Conservation (phyloP, 202 grass and related monocot species). For the Miscanthus sacchariflorus region DNA sequence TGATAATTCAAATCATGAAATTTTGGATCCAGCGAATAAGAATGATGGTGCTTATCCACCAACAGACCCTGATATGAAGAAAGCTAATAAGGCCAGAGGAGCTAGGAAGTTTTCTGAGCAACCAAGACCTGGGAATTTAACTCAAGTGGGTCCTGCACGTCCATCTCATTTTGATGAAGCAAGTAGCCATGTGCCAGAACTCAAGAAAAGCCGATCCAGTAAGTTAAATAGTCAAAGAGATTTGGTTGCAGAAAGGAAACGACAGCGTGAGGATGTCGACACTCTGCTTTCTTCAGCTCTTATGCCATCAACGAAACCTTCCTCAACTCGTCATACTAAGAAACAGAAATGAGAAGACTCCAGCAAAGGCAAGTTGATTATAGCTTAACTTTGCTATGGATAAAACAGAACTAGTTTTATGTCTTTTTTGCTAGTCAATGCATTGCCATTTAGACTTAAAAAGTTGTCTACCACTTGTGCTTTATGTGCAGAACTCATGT, state of each 20-base stretch:
- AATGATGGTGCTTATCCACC: slow-evolving; percentile 31
- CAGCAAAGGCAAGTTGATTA: slow-evolving; percentile 52
- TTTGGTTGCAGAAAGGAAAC: slow-evolving; percentile 76
- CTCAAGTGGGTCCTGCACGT: slow-evolving; percentile 42
- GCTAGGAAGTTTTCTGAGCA: slow-evolving; percentile 57
- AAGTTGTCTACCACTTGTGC: neutral
- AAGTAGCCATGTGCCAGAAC: slow-evolving; percentile 41
- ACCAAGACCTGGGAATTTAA: slow-evolving; percentile 40
- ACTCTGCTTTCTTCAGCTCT: slow-evolving; percentile 80
- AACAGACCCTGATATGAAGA: slow-evolving; percentile 50
- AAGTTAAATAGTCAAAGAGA: slow-evolving; percentile 47
- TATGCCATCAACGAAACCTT: slow-evolving; percentile 75
- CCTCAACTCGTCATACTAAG: slow-evolving; percentile 44
- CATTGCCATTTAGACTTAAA: slow-evolving; percentile 19
- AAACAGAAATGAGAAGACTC: slow-evolving; percentile 48
- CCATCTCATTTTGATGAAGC: slow-evolving; percentile 45
- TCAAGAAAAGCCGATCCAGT: slow-evolving; percentile 50
- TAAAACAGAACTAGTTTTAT: slow-evolving; percentile 5
- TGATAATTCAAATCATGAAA: slow-evolving; percentile 31
- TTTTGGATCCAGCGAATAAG: slow-evolving; percentile 36
- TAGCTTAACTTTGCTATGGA: slow-evolving; percentile 30
- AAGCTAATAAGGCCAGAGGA: slow-evolving; percentile 44
- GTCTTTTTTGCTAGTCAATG: neutral
- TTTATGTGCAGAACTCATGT: slow-evolving; percentile 1
- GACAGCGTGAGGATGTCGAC: slow-evolving; percentile 75